These are phyloP conservation scores for Hyaloscypha hepaticicola DNA, from an alignment of 495 filamentous ascomycete species.

Conservation along the genomic window DNA sequence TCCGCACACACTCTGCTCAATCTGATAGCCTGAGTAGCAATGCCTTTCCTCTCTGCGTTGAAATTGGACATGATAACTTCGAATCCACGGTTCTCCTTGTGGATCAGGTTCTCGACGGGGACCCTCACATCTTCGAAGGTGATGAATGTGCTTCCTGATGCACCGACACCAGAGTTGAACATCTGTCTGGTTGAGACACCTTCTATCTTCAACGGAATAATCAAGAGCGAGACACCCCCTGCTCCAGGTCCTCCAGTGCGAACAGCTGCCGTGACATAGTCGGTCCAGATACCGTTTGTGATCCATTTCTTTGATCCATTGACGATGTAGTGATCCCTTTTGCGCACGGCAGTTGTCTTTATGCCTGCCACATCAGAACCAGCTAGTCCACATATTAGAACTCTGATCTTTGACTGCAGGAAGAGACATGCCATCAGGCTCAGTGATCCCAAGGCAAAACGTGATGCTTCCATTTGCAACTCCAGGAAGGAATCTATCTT, in stretches of 20 bases:
- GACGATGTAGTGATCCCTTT: slow-evolving; percentile 50
- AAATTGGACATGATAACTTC: slow-evolving; percentile 53
- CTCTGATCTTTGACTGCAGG: neutral
- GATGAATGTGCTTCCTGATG: slow-evolving; percentile 46
- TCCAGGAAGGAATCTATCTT: slow-evolving; percentile 47
- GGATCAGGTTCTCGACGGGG: slow-evolving; percentile 43
- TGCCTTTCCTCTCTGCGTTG: slow-evolving; percentile 45
- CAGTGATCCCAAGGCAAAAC: slow-evolving; percentile 57
- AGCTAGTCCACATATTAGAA: slow-evolving; percentile 28
- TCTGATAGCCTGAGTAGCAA: slow-evolving; percentile 44
- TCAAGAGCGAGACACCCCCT: slow-evolving; percentile 49
- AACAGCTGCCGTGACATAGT: slow-evolving; percentile 54
- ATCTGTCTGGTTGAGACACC: slow-evolving; percentile 42
- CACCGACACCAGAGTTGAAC: slow-evolving; percentile 33
- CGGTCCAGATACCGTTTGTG: slow-evolving; percentile 54
- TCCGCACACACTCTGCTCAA: slow-evolving; percentile 49
- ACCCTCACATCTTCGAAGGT: slow-evolving; percentile 49
- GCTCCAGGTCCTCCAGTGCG: slow-evolving; percentile 51
- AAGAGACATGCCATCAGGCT: slow-evolving; percentile 42
- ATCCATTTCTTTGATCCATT: slow-evolving; percentile 61
- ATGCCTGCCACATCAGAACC: slow-evolving; percentile 56
- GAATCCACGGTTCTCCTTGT: slow-evolving; percentile 49
- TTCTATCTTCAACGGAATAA: slow-evolving; percentile 47
- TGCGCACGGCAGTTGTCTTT: slow-evolving; percentile 45
- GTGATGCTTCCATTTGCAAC: slow-evolving; percentile 47